A percentile compares a stretch with the other conserved stretches of the same genome.
Conservation (phyloP, 176 grass and related monocot genomes). For the Avena sativa region DNA sequence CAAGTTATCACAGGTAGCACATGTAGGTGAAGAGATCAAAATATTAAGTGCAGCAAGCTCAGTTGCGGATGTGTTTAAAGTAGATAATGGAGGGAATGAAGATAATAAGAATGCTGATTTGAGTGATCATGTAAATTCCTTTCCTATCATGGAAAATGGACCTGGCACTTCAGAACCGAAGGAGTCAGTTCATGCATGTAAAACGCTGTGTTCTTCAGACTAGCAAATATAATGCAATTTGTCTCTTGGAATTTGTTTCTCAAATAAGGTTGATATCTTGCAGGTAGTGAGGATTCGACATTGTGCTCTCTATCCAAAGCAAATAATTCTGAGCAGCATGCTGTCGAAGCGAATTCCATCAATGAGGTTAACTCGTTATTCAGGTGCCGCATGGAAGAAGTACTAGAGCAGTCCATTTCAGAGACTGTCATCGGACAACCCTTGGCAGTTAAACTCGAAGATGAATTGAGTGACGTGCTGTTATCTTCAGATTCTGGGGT, state of each 20-base stretch:
- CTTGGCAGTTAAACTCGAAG: slow-evolving; percentile 27
- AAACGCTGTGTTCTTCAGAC: slow-evolving; percentile 1
- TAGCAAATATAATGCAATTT: slow-evolving; percentile 1
- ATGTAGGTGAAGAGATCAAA: slow-evolving; percentile 53
- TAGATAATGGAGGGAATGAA: slow-evolving; percentile 23
- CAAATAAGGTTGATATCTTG: background rate
- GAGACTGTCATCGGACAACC: slow-evolving; percentile 37
- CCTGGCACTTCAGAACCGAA: background rate
- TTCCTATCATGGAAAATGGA: background rate
- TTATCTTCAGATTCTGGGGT: slow-evolving; percentile 9
- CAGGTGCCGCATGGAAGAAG: slow-evolving; percentile 56
- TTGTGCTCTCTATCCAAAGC: slow-evolving; percentile 9
- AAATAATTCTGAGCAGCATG: slow-evolving; percentile 28
- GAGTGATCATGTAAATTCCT: background rate
- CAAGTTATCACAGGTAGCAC: slow-evolving; percentile 47
- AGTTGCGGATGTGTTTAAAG: slow-evolving; percentile 13
- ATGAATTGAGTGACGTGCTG: background rate
- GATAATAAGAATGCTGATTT: background rate
- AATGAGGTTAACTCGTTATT: slow-evolving; percentile 42
- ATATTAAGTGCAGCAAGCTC: slow-evolving; percentile 33
- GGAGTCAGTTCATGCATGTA: slow-evolving; percentile 44
- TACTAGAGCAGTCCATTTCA: slow-evolving; percentile 49
- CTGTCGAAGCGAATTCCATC: slow-evolving; percentile 26
- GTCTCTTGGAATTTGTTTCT: slow-evolving; percentile 27
- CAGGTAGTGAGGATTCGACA: slow-evolving; percentile 27